phyloP scores from a whole-genome alignment of 2,329 filamentous ascomycete genomes.

The Bertia moriformis region DNA sequence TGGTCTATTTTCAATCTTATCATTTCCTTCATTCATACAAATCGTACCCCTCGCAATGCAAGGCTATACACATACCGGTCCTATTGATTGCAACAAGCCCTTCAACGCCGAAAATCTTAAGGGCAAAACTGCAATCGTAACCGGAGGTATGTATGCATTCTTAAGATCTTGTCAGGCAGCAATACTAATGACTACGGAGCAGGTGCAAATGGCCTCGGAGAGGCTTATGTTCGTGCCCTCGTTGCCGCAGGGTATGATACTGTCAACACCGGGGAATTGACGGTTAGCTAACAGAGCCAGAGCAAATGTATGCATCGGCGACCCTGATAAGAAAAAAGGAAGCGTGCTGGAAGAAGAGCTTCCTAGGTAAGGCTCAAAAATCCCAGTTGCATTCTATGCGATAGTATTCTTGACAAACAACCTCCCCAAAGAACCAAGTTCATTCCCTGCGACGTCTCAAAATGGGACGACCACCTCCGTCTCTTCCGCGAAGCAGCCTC shows the following conservation, averaged over 20 bases:
- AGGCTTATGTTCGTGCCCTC: constrained; percentile 13
- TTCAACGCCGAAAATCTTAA: constrained; percentile 8
- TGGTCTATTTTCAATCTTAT: background rate
- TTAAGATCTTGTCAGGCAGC: too few relatives aligned
- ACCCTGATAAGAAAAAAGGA: constrained; percentile 8
- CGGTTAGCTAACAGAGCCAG: too few relatives aligned
- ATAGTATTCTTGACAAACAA: background rate
- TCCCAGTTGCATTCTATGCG: background rate
- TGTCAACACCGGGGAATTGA: too few relatives aligned
- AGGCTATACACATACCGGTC: background rate
- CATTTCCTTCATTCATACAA: background rate
- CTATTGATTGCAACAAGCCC: constrained; percentile 5
- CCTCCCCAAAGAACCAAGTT: constrained; percentile 8
- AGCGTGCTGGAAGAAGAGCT: constrained; percentile 9
- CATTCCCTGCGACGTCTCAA: constrained; percentile 12
- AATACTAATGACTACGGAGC: too few relatives aligned
- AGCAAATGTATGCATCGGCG: constrained; percentile 9
- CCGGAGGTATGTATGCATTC: constrained; percentile 8
- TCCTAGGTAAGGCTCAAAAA: constrained; percentile 5
- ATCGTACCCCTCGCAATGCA: background rate
- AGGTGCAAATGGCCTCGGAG: constrained; percentile 15
- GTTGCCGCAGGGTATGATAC: constrained; percentile 8
- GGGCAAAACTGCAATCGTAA: constrained; percentile 16
- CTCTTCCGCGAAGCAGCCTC: constrained; percentile 11
- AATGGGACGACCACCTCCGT: constrained; percentile 14